Evolutionary conservation across 1,284 basidiomycete genomes (phyloP), one percentile per base, ranked within the genome.

Genomic region (Fomes fomentarius): DNA sequence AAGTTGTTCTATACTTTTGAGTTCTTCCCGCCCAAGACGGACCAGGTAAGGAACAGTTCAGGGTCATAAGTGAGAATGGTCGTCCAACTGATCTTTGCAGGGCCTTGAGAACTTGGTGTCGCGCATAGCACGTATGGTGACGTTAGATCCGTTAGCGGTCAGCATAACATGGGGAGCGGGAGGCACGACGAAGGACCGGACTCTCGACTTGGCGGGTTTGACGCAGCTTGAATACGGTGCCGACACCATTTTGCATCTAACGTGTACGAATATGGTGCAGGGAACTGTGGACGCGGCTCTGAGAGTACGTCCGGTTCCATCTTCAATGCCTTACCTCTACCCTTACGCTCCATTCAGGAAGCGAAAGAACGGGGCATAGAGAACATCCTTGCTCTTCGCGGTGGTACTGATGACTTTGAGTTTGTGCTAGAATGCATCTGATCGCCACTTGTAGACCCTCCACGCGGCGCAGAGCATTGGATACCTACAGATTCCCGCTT

Each of bases 141-240:
- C 76, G 4, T 74, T 93, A 26, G 76, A 84, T 17, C 94, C 94
- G 11, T 74, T 94, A 11, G 92, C 89, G 28, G 81, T 96, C 62
- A 94, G 89, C 64, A 82, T 98, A 33, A 98, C 96, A 64, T 98
- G 96, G 96, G 96, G 96, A 45, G 94, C 96, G 0, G 94, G 96
- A n/a, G 96, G 97, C 0, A 87, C 88, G 7, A 99, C 97, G 0
- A 92, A 86, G 58, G 91, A 95, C 30, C 82, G 91, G 44, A 94
- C 87, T 66, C 77, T 99, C 45, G 94, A 96, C 64, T 82, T 99
- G 3, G 93, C 92, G 0, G 78, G 83, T 52, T 69, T 91, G 63
- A 82, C 85, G 50, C 83, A 92, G 69, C 72, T 76, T 8, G 86
- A 91, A 48, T 84, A 90, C 69, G 82, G 81, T 3, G 73, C 93